Base-by-base conservation (phyloP, 2,329 filamentous ascomycete genomes). In the Aspergillus sp. region DNA sequence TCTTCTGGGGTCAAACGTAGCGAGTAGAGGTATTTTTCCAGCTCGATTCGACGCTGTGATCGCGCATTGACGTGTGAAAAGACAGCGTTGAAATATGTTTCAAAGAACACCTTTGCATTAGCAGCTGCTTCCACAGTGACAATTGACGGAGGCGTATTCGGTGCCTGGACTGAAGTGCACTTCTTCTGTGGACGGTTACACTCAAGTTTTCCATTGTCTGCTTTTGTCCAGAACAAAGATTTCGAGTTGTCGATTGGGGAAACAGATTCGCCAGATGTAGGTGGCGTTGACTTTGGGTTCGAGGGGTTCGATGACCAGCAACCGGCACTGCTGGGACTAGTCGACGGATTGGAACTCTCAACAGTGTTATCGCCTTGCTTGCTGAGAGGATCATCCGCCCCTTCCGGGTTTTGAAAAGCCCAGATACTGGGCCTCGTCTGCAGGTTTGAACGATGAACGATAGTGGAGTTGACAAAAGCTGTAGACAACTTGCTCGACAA, bases 61-160 rank as follows among this genome's bases (percentile, higher is more conserved):
- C 87, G 80, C 46, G 82, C 75, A 3, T 77, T 79, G 1, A 75
- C 70, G 22, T 73, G 74, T 4, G 72, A 69, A 2, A 88, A 73
- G 6, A 89, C 65, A n/a, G 82, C 74, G 57, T 90, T 85, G 71
- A 87, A 96, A 59, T 90, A 81, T 0, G 83, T 88, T 66, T 97
- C 93, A 7, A 97, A 77, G 58, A 83, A 94, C 17, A 94, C 81
- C 65, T 95, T 96, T 39, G 88, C 85, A 0, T 88, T 85, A 0
- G 89, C 83, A 2, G 84, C 81, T 51, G 80, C 82, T 69, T 97
- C 91, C 0, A 89, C 84, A 0, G 90, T 95, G 12, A 66, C 45
- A 43, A 72, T 68, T 3, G 69, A 69, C 1, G 68, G 64, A 6
- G 55, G 43, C 4, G 35, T 33, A 13, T 48, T 30, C 7, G 57